Percentiles rank a stretch among this genome's conserved stretches.
phyloP scores from a whole-genome alignment of 768 basidiomycete genomes.

The Tylopilus vinaceipallidus region DNA sequence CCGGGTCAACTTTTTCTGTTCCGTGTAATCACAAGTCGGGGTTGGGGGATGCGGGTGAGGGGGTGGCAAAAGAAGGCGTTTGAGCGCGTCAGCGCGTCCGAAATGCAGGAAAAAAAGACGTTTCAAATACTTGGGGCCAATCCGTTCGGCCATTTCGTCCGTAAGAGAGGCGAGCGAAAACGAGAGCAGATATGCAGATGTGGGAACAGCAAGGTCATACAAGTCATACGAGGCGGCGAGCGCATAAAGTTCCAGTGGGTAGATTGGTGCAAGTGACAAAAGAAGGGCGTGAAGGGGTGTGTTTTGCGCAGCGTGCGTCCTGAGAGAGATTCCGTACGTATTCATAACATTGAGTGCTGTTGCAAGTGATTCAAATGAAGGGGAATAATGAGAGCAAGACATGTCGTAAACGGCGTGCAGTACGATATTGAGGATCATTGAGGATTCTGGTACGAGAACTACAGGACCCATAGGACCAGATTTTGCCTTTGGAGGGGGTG shows the following conservation, averaged over 20 bases:
- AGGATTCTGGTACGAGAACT: slow-evolving; percentile 58
- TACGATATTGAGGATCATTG: slow-evolving; percentile 65
- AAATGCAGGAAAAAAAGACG: slow-evolving; percentile 83
- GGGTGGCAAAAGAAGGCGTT: slow-evolving; percentile 71
- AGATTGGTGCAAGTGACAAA: slow-evolving; percentile 63
- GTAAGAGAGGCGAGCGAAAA: slow-evolving; percentile 65
- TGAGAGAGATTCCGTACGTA: slow-evolving; percentile 58
- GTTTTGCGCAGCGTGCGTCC: slow-evolving; percentile 45
- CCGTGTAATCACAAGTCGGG: slow-evolving; percentile 60
- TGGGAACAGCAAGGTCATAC: slow-evolving; percentile 70
- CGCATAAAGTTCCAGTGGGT: slow-evolving; percentile 70
- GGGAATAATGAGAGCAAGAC: slow-evolving; percentile 73
- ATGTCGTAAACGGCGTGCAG: slow-evolving; percentile 72
- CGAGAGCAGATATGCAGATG: slow-evolving; percentile 73
- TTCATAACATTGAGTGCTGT: slow-evolving; percentile 55
- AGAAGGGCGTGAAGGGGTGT: slow-evolving; percentile 59
- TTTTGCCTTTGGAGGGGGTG: slow-evolving; percentile 37
- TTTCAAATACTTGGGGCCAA: slow-evolving; percentile 77
- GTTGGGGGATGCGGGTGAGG: slow-evolving; percentile 78
- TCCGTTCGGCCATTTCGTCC: slow-evolving; percentile 66
- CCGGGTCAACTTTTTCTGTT: slow-evolving; percentile 76
- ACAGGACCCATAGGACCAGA: slow-evolving; percentile 49
- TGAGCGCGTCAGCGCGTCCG: slow-evolving; percentile 78
- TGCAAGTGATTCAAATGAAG: slow-evolving; percentile 56
- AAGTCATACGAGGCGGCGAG: slow-evolving; percentile 66